A percentile compares a stretch with the other conserved stretches of the same genome.
Conservation (phyloP, 176 grass and related monocot genomes). For the Microstegium vimineum region DNA sequence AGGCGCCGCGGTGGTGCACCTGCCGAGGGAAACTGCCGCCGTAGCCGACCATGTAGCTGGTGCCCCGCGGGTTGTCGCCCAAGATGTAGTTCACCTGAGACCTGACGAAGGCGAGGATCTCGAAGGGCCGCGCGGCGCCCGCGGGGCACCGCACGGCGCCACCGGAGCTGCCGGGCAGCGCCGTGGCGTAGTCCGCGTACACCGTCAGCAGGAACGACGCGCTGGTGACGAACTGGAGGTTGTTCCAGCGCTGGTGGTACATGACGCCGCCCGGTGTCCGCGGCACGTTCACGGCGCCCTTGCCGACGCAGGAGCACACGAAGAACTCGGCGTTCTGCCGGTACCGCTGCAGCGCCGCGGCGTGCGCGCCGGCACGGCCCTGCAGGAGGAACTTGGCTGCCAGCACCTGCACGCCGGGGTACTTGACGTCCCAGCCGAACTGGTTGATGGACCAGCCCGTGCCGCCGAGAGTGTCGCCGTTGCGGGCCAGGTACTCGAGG, state of each 20-base stretch:
- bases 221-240: slow-evolving; percentile 89
- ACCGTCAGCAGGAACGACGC: slow-evolving; percentile 74
- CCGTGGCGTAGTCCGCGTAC: slow-evolving; percentile 69
- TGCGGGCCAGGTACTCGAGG: slow-evolving; percentile 66
- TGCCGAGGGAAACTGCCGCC: slow-evolving; percentile 63
- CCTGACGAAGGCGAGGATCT: slow-evolving; percentile 68
- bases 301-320: slow-evolving; percentile 85
- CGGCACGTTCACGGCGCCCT: slow-evolving; percentile 46
- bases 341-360: slow-evolving; percentile 56
- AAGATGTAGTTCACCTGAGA: slow-evolving; percentile 90
- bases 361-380: slow-evolving; percentile 59
- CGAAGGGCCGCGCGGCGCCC: slow-evolving; percentile 36
- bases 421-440: slow-evolving; percentile 98
- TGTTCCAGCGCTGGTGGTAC: slow-evolving; percentile 96
- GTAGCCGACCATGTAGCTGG: slow-evolving; percentile 97
- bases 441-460: slow-evolving; percentile 72
- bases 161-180: slow-evolving; percentile 2
- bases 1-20: slow-evolving; percentile 90
- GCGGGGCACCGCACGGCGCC: slow-evolving; percentile 42
- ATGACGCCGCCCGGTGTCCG: slow-evolving; percentile 76
- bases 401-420: slow-evolving; percentile 79
- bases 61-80: slow-evolving; percentile 80
- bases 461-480: slow-evolving; percentile 66
- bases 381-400: slow-evolving; percentile 72
- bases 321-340: slow-evolving; percentile 83